These are phyloP conservation scores for Colletotrichum chlorophyti DNA, from an alignment of 2,329 filamentous ascomycete genomes.

Conservation along the genomic window DNA sequence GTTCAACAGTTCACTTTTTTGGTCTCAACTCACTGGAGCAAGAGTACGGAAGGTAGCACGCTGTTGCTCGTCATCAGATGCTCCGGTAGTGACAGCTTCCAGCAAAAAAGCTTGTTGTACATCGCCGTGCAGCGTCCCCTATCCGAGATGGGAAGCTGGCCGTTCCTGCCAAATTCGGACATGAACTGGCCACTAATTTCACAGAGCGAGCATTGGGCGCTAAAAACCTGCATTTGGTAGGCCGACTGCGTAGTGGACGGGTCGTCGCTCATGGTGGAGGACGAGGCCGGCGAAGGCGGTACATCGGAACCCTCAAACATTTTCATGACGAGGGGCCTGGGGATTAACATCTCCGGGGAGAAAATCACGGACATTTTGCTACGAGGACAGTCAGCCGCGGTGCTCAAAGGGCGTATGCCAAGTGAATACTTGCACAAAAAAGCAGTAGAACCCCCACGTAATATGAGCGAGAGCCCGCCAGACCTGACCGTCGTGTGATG, in stretches of 20 bases:
- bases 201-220: conserved; percentile 10
- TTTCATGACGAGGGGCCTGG: conserved; percentile 10
- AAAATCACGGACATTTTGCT: background rate
- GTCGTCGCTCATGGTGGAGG: background rate
- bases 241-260: background rate
- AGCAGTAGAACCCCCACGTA: conserved; percentile 33
- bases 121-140: background rate
- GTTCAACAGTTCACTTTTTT: background rate
- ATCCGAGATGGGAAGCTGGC: background rate
- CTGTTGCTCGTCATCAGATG: background rate
- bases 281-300: background rate
- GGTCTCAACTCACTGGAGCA: conserved; percentile 3
- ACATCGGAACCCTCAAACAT: background rate
- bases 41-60: background rate
- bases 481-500: background rate
- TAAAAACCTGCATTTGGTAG: background rate
- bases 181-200: conserved; percentile 4
- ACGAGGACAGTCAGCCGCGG: background rate
- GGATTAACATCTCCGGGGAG: background rate
- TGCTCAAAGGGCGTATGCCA: background rate
- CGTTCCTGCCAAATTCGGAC: background rate
- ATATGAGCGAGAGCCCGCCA: conserved; percentile 27
- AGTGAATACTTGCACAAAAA: conserved; percentile 30
- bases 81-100: conserved; percentile 5
- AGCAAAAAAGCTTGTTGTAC: conserved; percentile 11